phyloP scores from a whole-genome alignment of 2,329 filamentous ascomycete genomes.

The Fonsecaea monophora region DNA sequence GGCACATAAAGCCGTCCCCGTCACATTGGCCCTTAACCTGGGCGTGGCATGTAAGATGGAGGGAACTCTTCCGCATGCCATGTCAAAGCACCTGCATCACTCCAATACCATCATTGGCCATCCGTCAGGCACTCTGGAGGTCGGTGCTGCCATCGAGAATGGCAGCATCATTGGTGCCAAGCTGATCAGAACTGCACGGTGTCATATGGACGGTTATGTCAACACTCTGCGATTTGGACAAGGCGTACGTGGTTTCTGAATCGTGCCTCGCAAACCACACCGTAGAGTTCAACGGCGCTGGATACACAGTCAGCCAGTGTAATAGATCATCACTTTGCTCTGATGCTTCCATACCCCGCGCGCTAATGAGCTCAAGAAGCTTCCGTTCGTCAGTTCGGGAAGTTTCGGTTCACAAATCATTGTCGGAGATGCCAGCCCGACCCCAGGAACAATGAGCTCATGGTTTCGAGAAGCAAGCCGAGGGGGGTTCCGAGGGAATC shows the following conservation, averaged over 20 bases:
- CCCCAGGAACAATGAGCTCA: neutral
- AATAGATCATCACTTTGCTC: neutral
- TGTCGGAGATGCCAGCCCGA: neutral
- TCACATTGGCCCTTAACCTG: slow-evolving; percentile 62
- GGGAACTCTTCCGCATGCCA: slow-evolving; percentile 49
- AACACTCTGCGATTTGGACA: slow-evolving; percentile 14
- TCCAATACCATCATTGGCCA: slow-evolving; percentile 51
- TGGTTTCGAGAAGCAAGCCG: neutral
- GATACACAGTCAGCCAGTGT: too few species aligned
- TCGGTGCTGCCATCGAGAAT: slow-evolving; percentile 30
- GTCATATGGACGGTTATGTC: slow-evolving; percentile 37
- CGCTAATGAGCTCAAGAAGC: neutral
- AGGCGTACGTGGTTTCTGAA: neutral
- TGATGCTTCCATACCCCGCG: neutral
- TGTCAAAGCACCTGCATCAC: slow-evolving; percentile 39
- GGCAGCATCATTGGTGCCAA: slow-evolving; percentile 32
- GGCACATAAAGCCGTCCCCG: slow-evolving; percentile 63
- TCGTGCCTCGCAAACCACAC: too few species aligned
- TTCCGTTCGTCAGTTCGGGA: neutral
- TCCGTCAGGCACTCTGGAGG: slow-evolving; percentile 51
- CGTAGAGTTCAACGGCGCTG: too few species aligned
- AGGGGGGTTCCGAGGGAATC: neutral
- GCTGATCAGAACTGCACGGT: slow-evolving; percentile 35
- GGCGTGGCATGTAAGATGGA: slow-evolving; percentile 57
- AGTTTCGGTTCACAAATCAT: neutral